These are phyloP conservation scores for Euphorbia lathyris DNA, from an alignment of 345 rosid species.

Conservation along the genomic window DNA sequence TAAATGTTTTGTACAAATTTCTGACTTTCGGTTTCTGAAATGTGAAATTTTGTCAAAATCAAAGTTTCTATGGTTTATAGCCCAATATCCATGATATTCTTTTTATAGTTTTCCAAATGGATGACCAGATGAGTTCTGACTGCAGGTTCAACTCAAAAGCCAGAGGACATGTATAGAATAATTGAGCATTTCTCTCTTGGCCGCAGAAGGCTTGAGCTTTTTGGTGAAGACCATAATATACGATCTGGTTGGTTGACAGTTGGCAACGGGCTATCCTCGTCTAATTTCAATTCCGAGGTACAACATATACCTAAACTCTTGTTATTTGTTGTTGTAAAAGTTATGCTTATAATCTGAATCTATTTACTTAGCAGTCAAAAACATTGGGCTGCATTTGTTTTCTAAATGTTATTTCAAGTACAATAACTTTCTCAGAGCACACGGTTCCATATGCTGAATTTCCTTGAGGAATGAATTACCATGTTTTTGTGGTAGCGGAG, in stretches of 20 bases:
- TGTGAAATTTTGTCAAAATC: background rate
- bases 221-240: slow-evolving; percentile 96
- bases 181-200: slow-evolving; percentile 98
- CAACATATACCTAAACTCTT: slow-evolving; percentile 5
- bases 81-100: background rate
- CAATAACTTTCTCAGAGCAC: too few relatives aligned
- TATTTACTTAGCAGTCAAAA: too few relatives aligned
- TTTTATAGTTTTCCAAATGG: background rate
- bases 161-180: slow-evolving; percentile 97
- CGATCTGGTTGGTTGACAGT: slow-evolving; percentile 94
- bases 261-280: slow-evolving; percentile 84
- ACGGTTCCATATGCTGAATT: too few relatives aligned
- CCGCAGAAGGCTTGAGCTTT: slow-evolving; percentile 93
- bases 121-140: background rate
- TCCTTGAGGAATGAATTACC: background rate
- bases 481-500: background rate
- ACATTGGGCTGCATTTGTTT: background rate
- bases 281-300: slow-evolving; percentile 88
- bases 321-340: background rate
- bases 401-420: background rate
- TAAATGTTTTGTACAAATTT: too few relatives aligned
- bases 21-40: background rate
- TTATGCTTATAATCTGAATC: background rate
- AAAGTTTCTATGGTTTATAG: too few relatives aligned
- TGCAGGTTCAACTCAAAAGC: slow-evolving; percentile 93